A percentile compares a stretch with the other conserved stretches of the same genome.
These are phyloP conservation scores for Talinum fruticosum DNA, from an alignment of 148 eudicot genomes.

Conservation along the genomic window DNA sequence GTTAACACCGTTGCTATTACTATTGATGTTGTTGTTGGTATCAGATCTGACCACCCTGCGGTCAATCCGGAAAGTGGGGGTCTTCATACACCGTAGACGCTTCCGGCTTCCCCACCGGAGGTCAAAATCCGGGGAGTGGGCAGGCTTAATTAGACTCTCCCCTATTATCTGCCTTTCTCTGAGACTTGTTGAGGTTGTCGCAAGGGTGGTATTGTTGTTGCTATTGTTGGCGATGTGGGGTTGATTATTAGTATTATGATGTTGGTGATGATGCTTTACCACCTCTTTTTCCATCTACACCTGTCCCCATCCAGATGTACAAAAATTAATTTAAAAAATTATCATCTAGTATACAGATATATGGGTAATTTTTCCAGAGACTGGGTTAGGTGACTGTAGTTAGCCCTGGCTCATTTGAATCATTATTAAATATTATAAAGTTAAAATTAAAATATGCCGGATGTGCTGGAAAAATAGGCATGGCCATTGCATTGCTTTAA, in stretches of 20 bases:
- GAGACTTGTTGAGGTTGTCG: constrained; percentile 16
- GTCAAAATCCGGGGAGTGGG: constrained; percentile 51
- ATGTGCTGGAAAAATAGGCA: neutral
- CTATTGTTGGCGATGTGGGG: constrained; percentile 22
- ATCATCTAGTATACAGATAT: constrained; percentile 1
- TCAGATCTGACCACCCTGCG: constrained; percentile 46
- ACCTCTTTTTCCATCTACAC: constrained; percentile 41
- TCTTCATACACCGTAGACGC: constrained; percentile 79
- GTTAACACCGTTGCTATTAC: constrained; percentile 1
- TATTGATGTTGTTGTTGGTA: constrained; percentile 16
- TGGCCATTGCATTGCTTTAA: neutral
- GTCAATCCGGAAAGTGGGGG: constrained; percentile 32
- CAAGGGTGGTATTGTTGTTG: constrained; percentile 3
- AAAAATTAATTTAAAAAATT: neutral
- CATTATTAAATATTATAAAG: neutral
- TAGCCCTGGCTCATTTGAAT: neutral
- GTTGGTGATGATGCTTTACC: constrained; percentile 33
- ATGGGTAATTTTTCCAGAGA: neutral
- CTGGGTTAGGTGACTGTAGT: neutral
- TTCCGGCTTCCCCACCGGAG: constrained; percentile 90
- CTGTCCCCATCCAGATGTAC: constrained; percentile 24
- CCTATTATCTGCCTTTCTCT: constrained; percentile 30
- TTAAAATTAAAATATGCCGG: neutral
- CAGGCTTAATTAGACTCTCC: constrained; percentile 35
- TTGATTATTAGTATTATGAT: neutral